Percentiles rank a stretch among this genome's conserved stretches.
phyloP scores from a whole-genome alignment of 2,329 filamentous ascomycete genomes.

The Diaporthe sp. region DNA sequence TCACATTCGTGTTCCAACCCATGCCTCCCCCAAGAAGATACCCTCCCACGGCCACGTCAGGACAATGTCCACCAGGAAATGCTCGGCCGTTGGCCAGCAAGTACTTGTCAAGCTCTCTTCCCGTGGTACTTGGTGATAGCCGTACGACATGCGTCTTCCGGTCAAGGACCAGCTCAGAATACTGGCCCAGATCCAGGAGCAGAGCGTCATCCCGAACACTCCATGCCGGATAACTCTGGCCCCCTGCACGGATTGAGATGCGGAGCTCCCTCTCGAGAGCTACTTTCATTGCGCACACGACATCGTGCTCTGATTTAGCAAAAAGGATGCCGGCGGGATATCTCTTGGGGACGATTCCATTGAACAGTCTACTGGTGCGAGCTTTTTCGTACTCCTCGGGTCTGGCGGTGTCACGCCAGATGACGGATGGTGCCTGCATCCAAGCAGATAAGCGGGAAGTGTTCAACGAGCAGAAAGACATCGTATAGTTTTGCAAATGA shows the following conservation, averaged over 20 bases:
- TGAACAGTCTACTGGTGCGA: constrained; percentile 1
- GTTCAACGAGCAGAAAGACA: not conserved
- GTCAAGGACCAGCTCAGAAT: not conserved
- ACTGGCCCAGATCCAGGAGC: not conserved
- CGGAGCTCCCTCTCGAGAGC: not conserved
- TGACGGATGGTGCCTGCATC: not conserved
- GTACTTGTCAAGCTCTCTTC: constrained; percentile 7
- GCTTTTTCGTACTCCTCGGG: constrained; percentile 4
- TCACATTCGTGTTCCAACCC: constrained; percentile 16
- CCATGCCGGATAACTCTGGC: constrained; percentile 9
- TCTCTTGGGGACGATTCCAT: not conserved
- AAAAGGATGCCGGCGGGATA: not conserved
- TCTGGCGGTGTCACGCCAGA: not conserved
- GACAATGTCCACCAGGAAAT: constrained; percentile 14
- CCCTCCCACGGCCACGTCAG: constrained; percentile 6
- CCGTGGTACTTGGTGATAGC: constrained; percentile 1
- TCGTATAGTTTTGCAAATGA: not conserved
- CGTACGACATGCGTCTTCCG: not conserved
- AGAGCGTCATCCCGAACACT: constrained; percentile 15
- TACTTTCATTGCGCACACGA: not conserved
- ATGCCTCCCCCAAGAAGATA: constrained; percentile 17
- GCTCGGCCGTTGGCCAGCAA: not conserved
- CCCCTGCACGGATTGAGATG: constrained; percentile 8
- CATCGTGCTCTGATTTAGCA: not conserved
- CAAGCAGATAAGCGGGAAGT: not conserved